Conservation (phyloP, 305 asterid species). For the Plantago coronopus region DNA sequence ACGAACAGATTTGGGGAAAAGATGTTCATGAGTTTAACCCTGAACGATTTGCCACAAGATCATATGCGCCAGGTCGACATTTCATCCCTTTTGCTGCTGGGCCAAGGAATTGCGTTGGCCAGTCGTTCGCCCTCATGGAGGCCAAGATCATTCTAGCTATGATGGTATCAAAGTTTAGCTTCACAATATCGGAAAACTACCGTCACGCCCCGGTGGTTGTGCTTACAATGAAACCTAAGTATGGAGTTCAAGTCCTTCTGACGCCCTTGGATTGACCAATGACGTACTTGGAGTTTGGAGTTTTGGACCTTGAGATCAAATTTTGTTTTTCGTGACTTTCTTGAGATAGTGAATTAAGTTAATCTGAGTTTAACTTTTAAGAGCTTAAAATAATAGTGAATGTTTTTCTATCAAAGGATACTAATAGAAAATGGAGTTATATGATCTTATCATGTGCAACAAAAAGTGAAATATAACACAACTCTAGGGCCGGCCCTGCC, state of each 20-base stretch:
- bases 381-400: too few relatives aligned
- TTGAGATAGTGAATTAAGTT: constrained; percentile 23
- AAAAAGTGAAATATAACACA: too few relatives aligned
- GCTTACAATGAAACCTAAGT: constrained; percentile 77
- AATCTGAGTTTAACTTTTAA: too few relatives aligned
- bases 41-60: constrained; percentile 46
- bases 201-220: constrained; percentile 81
- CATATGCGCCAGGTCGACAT: constrained; percentile 51
- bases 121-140: constrained; percentile 82
- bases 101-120: constrained; percentile 83
- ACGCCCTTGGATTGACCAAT: constrained; percentile 33
- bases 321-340: constrained; percentile 2
- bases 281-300: background rate
- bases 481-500: too few relatives aligned
- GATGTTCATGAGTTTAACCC: constrained; percentile 83
- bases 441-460: too few relatives aligned
- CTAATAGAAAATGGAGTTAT: too few relatives aligned
- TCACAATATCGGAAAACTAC: constrained; percentile 58
- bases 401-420: too few relatives aligned
- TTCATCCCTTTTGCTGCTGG: constrained; percentile 91
- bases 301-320: constrained; percentile 2
- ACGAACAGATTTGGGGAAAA: constrained; percentile 73
- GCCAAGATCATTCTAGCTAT: constrained; percentile 83
- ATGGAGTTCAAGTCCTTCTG: constrained; percentile 73
- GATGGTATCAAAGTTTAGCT: constrained; percentile 64